These are phyloP conservation scores for Dothistroma septosporum DNA, from an alignment of 2,329 filamentous ascomycete genomes.

Conservation along the genomic window DNA sequence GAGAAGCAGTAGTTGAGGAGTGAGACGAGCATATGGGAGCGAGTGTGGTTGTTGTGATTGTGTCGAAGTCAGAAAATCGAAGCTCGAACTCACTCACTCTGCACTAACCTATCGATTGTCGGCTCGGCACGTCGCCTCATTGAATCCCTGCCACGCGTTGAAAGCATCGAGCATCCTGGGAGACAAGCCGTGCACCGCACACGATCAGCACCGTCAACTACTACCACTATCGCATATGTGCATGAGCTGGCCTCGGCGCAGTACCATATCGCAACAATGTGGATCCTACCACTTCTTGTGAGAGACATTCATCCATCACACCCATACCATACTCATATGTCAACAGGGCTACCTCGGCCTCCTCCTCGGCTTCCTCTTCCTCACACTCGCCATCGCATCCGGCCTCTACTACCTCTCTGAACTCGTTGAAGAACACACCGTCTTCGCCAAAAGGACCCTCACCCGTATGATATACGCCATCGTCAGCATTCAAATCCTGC, in stretches of 20 bases:
- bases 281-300: slow-evolving; percentile 80
- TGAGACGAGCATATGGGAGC: background rate
- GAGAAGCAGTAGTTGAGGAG: background rate
- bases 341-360: slow-evolving; percentile 73
- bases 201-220: background rate
- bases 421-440: slow-evolving; percentile 95
- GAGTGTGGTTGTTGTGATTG: background rate
- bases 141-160: background rate
- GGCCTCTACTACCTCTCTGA: slow-evolving; percentile 98
- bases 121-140: background rate
- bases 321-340: slow-evolving; percentile 9
- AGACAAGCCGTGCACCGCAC: background rate
- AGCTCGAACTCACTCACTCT: background rate
- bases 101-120: slow-evolving; percentile 6
- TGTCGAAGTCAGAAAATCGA: background rate
- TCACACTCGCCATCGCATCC: slow-evolving; percentile 95
- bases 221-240: background rate
- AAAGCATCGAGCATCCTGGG: background rate
- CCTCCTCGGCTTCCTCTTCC: slow-evolving; percentile 82
- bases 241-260: background rate
- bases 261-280: slow-evolving; percentile 58
- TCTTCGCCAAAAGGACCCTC: slow-evolving; percentile 82
- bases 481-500: slow-evolving; percentile 67
- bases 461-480: slow-evolving; percentile 79
- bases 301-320: slow-evolving; percentile 7